phyloP scores from a whole-genome alignment of 139 green algal genomes.

The Trebouxia sp. region DNA sequence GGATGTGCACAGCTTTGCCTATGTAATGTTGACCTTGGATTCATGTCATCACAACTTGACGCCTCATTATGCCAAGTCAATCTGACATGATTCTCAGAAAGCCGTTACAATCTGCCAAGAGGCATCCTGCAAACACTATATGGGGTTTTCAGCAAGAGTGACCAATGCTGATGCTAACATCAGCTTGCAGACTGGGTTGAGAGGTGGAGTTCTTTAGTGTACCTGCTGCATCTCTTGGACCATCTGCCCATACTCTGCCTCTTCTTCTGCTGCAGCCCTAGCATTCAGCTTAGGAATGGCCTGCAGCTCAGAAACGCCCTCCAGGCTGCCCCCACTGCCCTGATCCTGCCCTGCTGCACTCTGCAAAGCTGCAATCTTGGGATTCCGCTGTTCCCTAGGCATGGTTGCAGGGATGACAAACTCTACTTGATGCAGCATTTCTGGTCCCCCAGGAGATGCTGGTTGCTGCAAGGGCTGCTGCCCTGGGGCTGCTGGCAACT shows the following conservation, averaged over 20 bases:
- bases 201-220: no score
- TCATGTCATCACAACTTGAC: no score
- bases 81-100: no score
- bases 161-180: no score
- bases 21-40: no score
- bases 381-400: not conserved
- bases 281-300: not conserved
- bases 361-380: conserved; percentile 13
- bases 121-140: no score
- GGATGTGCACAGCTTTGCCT: no score
- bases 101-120: no score
- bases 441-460: not conserved
- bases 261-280: conserved; percentile 15
- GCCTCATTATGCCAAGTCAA: no score
- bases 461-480: conserved; percentile 23
- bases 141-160: no score
- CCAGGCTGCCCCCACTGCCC: conserved; percentile 6
- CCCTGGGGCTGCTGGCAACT: not conserved
- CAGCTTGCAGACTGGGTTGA: no score
- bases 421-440: conserved; percentile 19
- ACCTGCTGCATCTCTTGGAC: conserved; percentile 13
- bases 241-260: not conserved
- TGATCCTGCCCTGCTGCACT: conserved; percentile 1
- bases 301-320: conserved; percentile 21
- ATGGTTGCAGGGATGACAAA: not conserved